These are phyloP conservation scores for Areca catechu DNA, from an alignment of 176 grass and related monocot genomes.

Conservation along the genomic window DNA sequence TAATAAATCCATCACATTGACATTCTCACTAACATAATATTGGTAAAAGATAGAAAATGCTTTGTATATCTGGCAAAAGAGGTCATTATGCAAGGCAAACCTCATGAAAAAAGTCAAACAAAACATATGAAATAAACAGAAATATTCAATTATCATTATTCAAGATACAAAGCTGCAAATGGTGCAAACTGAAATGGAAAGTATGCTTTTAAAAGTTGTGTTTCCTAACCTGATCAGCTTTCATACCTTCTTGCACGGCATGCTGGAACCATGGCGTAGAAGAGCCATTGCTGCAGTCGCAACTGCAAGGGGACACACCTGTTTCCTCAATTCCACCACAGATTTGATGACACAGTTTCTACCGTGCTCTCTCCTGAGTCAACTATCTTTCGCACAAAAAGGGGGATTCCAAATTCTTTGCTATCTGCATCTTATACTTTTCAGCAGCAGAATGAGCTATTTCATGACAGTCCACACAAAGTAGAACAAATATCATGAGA, in stretches of 20 bases:
- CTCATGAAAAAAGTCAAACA: not conserved
- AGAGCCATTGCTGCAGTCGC: constrained; percentile 95
- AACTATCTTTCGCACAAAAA: constrained; percentile 95
- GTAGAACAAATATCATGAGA: constrained; percentile 97
- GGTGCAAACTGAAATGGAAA: no score
- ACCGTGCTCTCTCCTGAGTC: constrained; percentile 55
- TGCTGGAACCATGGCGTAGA: constrained; percentile 74
- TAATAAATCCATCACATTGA: no score
- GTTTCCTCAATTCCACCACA: constrained; percentile 28
- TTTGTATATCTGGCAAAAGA: no score
- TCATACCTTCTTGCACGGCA: constrained; percentile 69
- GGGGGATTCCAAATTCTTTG: constrained; percentile 75
- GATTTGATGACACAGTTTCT: constrained; percentile 24
- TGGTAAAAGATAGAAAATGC: no score
- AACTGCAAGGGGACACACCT: constrained; percentile 85
- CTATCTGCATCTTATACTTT: constrained; percentile 74
- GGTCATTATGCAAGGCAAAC: no score
- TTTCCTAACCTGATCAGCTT: constrained; percentile 57
- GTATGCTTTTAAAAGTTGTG: no score
- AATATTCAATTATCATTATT: not conserved
- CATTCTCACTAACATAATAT: no score
- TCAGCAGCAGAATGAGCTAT: constrained; percentile 76
- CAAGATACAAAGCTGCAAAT: no score
- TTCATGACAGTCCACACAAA: constrained; percentile 95
- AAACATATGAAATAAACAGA: constrained; percentile 1